Conservation (phyloP, 2,329 filamentous ascomycete species). For the Aspergillus latus region DNA sequence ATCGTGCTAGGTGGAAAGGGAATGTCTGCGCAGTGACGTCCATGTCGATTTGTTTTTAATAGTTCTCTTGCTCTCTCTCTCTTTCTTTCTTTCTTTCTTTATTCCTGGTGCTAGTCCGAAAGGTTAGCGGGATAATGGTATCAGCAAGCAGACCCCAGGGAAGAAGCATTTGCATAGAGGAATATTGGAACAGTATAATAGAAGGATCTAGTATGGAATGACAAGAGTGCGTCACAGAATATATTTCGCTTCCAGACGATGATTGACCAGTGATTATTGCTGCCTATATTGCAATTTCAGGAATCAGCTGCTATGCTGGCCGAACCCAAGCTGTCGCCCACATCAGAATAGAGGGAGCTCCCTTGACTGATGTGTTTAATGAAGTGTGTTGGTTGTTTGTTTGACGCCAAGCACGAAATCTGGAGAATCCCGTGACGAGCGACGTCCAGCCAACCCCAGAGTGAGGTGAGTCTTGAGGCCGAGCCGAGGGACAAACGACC, state of each 20-base stretch:
- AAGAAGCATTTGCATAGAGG: background rate
- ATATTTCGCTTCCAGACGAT: background rate
- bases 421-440: constrained; percentile 32
- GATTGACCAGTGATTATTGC: background rate
- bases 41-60: constrained; percentile 43
- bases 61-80: too few species aligned
- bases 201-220: background rate
- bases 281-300: background rate
- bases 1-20: constrained; percentile 54
- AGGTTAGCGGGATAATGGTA: too few species aligned
- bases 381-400: background rate
- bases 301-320: too few species aligned
- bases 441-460: constrained; percentile 18
- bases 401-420: constrained; percentile 1
- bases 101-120: too few species aligned
- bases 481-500: constrained; percentile 39
- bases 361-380: background rate
- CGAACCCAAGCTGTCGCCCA: too few species aligned
- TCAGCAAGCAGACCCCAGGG: background rate
- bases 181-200: background rate
- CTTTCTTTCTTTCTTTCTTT: too few species aligned
- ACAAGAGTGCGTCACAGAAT: background rate
- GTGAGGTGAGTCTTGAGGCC: constrained; percentile 8
- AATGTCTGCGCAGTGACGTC: constrained; percentile 56
- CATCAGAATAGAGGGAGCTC: background rate